These are phyloP conservation scores for Dendryphion nanum DNA, from an alignment of 2,329 filamentous ascomycete genomes.

Conservation along the genomic window DNA sequence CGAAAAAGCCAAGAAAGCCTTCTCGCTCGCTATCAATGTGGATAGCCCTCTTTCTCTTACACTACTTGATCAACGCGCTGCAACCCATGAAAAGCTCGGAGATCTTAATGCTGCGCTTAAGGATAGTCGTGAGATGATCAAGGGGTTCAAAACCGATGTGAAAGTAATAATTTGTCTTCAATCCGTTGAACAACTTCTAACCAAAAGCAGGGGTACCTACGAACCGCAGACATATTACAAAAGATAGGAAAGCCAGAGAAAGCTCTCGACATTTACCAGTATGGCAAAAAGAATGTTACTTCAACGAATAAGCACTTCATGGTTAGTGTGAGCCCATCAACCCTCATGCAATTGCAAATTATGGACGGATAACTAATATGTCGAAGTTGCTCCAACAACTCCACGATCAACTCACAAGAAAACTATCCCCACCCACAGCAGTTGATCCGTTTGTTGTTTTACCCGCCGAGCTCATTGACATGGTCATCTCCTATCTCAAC, in stretches of 20 bases:
- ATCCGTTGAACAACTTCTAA: constrained; percentile 2
- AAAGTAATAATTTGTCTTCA: constrained; percentile 33
- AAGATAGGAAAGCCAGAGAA: constrained; percentile 52
- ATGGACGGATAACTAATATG: neutral
- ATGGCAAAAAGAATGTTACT: constrained; percentile 55
- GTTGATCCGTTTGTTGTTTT: constrained; percentile 54
- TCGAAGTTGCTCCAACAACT: constrained; percentile 44
- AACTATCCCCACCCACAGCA: constrained; percentile 43
- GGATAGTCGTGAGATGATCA: constrained; percentile 59
- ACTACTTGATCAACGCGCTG: constrained; percentile 56
- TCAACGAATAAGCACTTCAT: constrained; percentile 34
- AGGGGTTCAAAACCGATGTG: constrained; percentile 49
- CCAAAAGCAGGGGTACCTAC: constrained; percentile 56
- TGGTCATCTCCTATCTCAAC: constrained; percentile 52
- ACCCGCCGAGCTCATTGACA: constrained; percentile 54
- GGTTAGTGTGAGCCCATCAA: constrained; percentile 12
- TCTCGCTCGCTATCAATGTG: constrained; percentile 30
- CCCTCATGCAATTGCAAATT: too few relatives aligned
- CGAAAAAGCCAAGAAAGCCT: constrained; percentile 32
- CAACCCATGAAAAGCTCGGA: constrained; percentile 54
- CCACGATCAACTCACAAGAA: constrained; percentile 47
- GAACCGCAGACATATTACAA: constrained; percentile 50
- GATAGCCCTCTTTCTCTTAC: constrained; percentile 14
- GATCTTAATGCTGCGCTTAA: constrained; percentile 52
- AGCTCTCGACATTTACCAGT: constrained; percentile 57